Evolutionary conservation across 176 grass and related monocot genomes (phyloP).

Genomic region (Aechmea fasciata): DNA sequence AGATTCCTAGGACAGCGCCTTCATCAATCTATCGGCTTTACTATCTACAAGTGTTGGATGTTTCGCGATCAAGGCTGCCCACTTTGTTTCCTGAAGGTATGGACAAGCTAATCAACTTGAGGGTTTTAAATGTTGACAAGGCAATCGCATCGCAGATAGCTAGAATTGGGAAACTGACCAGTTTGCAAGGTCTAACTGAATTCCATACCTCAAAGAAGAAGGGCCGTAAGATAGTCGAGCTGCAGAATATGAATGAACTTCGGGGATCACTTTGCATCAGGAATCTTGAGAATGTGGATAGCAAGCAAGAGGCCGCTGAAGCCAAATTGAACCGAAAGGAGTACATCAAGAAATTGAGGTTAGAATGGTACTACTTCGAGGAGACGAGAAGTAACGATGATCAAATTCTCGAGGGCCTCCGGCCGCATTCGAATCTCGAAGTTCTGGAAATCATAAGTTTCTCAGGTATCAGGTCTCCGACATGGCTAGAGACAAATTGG

Average conservation of each 20-base stretch:
- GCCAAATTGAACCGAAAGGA: conserved; percentile 18
- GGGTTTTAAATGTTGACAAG: conserved; percentile 16
- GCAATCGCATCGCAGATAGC: neutral
- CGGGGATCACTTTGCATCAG: conserved; percentile 14
- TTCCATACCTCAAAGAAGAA: conserved; percentile 10
- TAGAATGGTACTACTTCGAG: neutral
- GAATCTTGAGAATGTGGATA: conserved; percentile 20
- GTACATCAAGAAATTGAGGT: neutral
- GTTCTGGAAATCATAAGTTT: conserved; percentile 12
- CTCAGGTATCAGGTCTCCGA: conserved; percentile 5
- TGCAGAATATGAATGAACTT: conserved; percentile 35
- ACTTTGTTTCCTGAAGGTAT: conserved; percentile 12
- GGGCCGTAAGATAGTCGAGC: conserved; percentile 25
- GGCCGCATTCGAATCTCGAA: conserved; percentile 18
- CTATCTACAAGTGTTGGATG: conserved; percentile 11
- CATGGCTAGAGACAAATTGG: conserved; percentile 3
- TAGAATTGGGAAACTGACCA: conserved; percentile 32
- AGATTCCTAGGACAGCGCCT: conserved; percentile 16
- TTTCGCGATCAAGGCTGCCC: neutral
- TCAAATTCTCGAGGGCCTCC: conserved; percentile 15
- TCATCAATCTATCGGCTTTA: conserved; percentile 26
- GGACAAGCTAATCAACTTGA: conserved; percentile 19
- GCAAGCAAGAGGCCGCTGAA: conserved; percentile 17
- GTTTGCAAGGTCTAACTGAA: conserved; percentile 25
- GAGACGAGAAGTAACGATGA: neutral